phyloP scores from a whole-genome alignment of 1,139 yeast species.

The Zhuliangozyma parablackwelliae region DNA sequence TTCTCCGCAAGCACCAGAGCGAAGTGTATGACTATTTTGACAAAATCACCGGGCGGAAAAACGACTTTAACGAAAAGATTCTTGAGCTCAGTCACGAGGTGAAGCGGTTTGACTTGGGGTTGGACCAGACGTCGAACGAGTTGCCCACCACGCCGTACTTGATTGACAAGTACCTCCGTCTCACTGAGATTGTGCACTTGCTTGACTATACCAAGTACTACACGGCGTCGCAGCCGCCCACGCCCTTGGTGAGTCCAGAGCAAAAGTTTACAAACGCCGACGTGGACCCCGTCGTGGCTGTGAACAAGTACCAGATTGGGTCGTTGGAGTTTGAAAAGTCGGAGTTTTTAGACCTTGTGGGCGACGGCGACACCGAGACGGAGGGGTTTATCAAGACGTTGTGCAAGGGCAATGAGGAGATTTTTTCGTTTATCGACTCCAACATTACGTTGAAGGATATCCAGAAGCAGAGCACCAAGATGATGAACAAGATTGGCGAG shows the following conservation, averaged over 20 bases:
- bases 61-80: slow-evolving; percentile 59
- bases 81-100: slow-evolving; percentile 56
- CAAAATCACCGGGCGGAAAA: slow-evolving; percentile 63
- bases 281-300: slow-evolving; percentile 2
- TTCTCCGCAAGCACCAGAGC: slow-evolving; percentile 52
- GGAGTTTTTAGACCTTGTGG: slow-evolving; percentile 43
- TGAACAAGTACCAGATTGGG: slow-evolving; percentile 41
- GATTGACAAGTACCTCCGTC: slow-evolving; percentile 60
- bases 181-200: slow-evolving; percentile 54
- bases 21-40: slow-evolving; percentile 69
- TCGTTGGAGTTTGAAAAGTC: slow-evolving; percentile 53
- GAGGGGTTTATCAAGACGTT: slow-evolving; percentile 51
- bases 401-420: slow-evolving; percentile 33
- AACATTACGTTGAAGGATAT: slow-evolving; percentile 45
- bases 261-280: no score
- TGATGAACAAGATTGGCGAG: slow-evolving; percentile 32
- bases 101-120: slow-evolving; percentile 46
- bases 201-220: slow-evolving; percentile 19
- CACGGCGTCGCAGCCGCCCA: neutral
- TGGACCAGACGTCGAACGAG: slow-evolving; percentile 45
- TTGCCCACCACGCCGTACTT: slow-evolving; percentile 65
- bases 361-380: slow-evolving; percentile 44
- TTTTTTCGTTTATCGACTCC: slow-evolving; percentile 43
- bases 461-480: slow-evolving; percentile 40
- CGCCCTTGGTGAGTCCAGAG: neutral